phyloP scores from a whole-genome alignment of 2,329 filamentous ascomycete species.

The Talaromyces sp. region DNA sequence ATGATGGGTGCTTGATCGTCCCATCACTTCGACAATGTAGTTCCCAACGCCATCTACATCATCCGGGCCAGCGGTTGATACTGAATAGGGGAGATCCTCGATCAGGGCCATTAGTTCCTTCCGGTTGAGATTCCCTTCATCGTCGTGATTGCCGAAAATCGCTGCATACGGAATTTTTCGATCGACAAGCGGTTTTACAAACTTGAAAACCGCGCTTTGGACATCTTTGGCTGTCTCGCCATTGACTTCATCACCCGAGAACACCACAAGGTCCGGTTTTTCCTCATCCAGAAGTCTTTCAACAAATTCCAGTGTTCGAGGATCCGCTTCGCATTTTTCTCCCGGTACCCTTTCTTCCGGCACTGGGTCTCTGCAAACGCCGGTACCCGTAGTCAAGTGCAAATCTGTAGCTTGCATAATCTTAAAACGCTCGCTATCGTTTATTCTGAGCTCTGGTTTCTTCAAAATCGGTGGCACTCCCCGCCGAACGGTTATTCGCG shows the following conservation, averaged over 20 bases:
- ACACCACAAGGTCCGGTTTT: constrained; percentile 83
- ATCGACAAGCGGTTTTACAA: constrained; percentile 74
- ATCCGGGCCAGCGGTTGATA: constrained; percentile 76
- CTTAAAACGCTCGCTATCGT: constrained; percentile 90
- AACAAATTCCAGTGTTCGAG: constrained; percentile 85
- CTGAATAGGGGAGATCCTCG: constrained; percentile 79
- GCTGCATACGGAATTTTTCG: constrained; percentile 86
- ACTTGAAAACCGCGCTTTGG: constrained; percentile 91
- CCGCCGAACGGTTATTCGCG: constrained; percentile 71
- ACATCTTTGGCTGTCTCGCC: constrained; percentile 88
- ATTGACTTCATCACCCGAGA: constrained; percentile 93
- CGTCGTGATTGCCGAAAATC: constrained; percentile 97
- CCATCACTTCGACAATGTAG: constrained; percentile 86
- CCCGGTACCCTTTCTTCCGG: constrained; percentile 67
- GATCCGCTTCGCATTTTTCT: constrained; percentile 77
- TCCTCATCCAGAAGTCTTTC: constrained; percentile 80
- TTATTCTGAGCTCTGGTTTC: constrained; percentile 70
- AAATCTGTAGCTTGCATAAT: constrained; percentile 95
- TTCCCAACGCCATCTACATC: constrained; percentile 89
- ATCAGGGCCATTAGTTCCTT: constrained; percentile 77
- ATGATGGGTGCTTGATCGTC: constrained; percentile 71
- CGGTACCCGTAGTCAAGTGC: constrained; percentile 85
- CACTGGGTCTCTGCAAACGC: constrained; percentile 78
- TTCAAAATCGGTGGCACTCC: constrained; percentile 60
- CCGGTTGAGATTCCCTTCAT: constrained; percentile 76